A percentile compares a stretch with the other conserved stretches of the same genome.
phyloP scores from a whole-genome alignment of 2,329 filamentous ascomycete species.

The Emericellopsis atlantica region DNA sequence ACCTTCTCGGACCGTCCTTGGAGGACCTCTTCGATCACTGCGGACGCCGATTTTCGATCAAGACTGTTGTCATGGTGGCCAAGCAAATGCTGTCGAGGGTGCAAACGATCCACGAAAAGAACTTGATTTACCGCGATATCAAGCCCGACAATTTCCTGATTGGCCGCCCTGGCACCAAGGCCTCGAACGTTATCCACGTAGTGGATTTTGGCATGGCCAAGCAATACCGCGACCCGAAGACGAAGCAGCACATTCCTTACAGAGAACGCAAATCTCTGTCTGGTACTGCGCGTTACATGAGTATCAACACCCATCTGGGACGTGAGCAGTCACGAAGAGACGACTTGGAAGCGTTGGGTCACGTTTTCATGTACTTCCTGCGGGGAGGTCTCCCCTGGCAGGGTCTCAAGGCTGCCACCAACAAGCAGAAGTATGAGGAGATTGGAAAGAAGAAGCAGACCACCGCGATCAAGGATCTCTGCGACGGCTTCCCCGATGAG shows the following conservation, averaged over 20 bases:
- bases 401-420: slow-evolving; percentile 59
- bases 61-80: slow-evolving; percentile 98
- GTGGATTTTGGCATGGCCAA: slow-evolving; percentile 99
- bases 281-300: slow-evolving; percentile 96
- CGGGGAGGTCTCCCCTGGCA: slow-evolving; percentile 62
- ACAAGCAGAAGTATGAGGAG: slow-evolving; percentile 99
- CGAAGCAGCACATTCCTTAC: slow-evolving; percentile 97
- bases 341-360: slow-evolving; percentile 77
- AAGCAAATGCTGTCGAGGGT: slow-evolving; percentile 98
- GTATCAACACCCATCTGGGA: slow-evolving; percentile 96
- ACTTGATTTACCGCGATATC: slow-evolving; percentile 97
- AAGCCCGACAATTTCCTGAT: slow-evolving; percentile 99
- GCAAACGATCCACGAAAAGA: slow-evolving; percentile 93
- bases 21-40: slow-evolving; percentile 98
- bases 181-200: slow-evolving; percentile 96
- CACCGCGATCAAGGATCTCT: slow-evolving; percentile 90
- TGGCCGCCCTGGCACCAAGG: slow-evolving; percentile 79
- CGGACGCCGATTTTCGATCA: slow-evolving; percentile 86
- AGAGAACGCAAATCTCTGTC: slow-evolving; percentile 93
- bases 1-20: slow-evolving; percentile 84
- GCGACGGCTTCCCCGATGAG: slow-evolving; percentile 91
- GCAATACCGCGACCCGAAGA: slow-evolving; percentile 97
- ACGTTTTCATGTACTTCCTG: slow-evolving; percentile 66
- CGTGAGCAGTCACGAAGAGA: slow-evolving; percentile 93
- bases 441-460: slow-evolving; percentile 99